Base-by-base conservation (phyloP, 306 rosid genomes). In the Cicer bijugum region DNA sequence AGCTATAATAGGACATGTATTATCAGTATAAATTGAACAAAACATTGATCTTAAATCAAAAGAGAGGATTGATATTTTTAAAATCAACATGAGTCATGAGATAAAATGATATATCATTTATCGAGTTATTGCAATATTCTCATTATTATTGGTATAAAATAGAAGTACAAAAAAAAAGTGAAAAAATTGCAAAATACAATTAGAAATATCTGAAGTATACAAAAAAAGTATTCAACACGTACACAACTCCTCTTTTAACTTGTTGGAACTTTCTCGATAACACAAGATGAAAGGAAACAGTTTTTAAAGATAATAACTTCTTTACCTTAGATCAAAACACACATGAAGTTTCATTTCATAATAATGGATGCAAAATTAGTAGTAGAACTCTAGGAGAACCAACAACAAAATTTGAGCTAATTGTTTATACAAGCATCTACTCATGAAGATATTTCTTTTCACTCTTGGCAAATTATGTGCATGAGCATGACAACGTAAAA, bases 261-360 rank as follows among this genome's bases (percentile, higher is more conserved):
- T 58, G 33, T 59, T 11, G 35, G 43, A 33, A 38, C 44, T 1
- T 3, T 59, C 66, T 59, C 33, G 44, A 12, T 20, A 67, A 12
- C 4, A 67, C 8, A 58, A 3, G 10, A 44, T 33, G 38, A 66
- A 75, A 61, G 76, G 62, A 17, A 57, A 60, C 43, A 46, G 46
- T 17, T 75, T 67, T 12, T 35, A 17, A 28, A 68, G 50, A 74
- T 48, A 35, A 74, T 48, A 45, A 57, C 37, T 68, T 46, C 6
- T 15, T 4, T 11, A 39, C 37, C 50, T 10, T 17, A 15, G 52
- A 50, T 74, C 52, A 52, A 53, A 64, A 33, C 33, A 17, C 37
- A 48, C 8, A 20, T n/a, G 2, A 38, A 64, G 23, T 44, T 28
- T 28, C 39, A 52, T 53, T 43, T 16, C 15, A 43, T 56, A 12